A percentile compares a stretch with the other conserved stretches of the same genome.
Conservation (phyloP, 164 flowering plant species). For the Liquidambar formosana region DNA sequence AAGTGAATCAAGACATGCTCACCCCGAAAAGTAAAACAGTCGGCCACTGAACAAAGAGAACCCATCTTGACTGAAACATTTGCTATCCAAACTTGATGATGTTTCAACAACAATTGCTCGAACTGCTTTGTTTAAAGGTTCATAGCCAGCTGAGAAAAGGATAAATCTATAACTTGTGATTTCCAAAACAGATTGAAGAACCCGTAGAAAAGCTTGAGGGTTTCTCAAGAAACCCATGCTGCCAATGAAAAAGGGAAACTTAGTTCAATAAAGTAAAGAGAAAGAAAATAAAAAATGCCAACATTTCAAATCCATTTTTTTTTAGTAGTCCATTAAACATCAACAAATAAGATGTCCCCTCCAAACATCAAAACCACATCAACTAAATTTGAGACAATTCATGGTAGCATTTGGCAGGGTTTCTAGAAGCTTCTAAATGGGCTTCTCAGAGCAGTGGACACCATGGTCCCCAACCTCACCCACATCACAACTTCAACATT, state of each 20-base stretch:
- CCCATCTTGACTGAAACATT: constrained; percentile 33
- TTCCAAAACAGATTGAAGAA: constrained; percentile 52
- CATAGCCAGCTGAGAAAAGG: constrained; percentile 79
- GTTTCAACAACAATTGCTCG: constrained; percentile 29
- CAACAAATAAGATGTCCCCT: background rate
- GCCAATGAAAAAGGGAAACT: constrained; percentile 28
- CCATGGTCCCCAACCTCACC: too few relatives aligned
- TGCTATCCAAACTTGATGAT: constrained; percentile 24
- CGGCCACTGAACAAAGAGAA: constrained; percentile 47
- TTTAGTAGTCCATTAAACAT: background rate
- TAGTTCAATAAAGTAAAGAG: background rate
- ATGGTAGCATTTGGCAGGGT: too few relatives aligned
- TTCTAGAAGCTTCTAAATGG: too few relatives aligned
- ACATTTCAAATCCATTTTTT: background rate
- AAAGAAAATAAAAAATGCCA: background rate
- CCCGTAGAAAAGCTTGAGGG: constrained; percentile 68
- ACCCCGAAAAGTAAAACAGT: constrained; percentile 89
- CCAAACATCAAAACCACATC: background rate
- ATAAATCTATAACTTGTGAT: constrained; percentile 58
- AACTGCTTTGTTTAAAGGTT: constrained; percentile 64
- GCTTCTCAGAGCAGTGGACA: too few relatives aligned
- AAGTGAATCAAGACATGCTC: constrained; percentile 18
- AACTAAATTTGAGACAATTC: background rate
- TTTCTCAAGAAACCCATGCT: constrained; percentile 89
- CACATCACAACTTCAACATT: too few relatives aligned